Evolutionary conservation across 441 rosid species (phyloP).

Genomic region (Heliophila coronopifolia): DNA sequence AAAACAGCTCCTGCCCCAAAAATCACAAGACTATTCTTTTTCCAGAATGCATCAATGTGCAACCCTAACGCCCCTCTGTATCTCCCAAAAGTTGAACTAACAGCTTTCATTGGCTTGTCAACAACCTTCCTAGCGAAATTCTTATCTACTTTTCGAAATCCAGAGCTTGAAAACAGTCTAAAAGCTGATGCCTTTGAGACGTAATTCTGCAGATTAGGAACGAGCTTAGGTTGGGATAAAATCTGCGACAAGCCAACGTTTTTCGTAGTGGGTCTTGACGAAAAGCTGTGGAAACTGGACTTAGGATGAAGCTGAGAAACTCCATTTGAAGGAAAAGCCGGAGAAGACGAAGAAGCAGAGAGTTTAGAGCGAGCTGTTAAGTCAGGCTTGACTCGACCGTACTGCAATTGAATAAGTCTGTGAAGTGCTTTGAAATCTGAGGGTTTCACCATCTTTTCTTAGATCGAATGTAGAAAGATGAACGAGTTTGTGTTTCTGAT

Average conservation of each 20-base stretch:
- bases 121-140: conserved; percentile 43
- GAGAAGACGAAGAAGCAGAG: conserved; percentile 8
- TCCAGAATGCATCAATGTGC: conserved; percentile 69
- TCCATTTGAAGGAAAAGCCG: conserved; percentile 22
- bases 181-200: conserved; percentile 35
- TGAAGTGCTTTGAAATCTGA: conserved; percentile 41
- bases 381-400: conserved; percentile 25
- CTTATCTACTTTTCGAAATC: conserved; percentile 31
- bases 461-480: neutral
- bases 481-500: neutral
- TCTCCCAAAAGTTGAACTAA: conserved; percentile 46
- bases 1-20: conserved; percentile 61
- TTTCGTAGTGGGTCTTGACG: conserved; percentile 34
- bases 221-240: conserved; percentile 17
- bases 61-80: conserved; percentile 64
- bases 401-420: conserved; percentile 40
- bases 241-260: conserved; percentile 38
- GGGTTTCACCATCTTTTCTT: conserved; percentile 46
- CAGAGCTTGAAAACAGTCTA: conserved; percentile 42
- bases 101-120: conserved; percentile 47
- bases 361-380: conserved; percentile 20
- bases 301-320: conserved; percentile 26
- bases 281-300: conserved; percentile 18
- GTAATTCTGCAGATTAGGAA: conserved; percentile 9
- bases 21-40: conserved; percentile 54